Evolutionary conservation across 805 yeast species (phyloP), one percentile per base, ranked within the genome.

Genomic region (Ogataea haglerorum): DNA sequence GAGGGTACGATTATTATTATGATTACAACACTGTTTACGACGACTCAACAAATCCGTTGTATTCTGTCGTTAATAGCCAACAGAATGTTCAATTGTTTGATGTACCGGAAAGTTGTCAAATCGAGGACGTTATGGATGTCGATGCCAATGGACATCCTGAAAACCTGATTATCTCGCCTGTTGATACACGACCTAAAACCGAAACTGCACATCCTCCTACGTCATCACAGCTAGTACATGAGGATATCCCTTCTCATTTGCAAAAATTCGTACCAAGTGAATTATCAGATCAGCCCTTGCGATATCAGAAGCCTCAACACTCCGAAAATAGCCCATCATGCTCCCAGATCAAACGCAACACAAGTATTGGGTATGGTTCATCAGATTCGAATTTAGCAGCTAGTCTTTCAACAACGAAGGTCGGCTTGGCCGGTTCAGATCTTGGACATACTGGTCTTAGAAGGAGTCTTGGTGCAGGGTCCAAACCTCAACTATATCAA

Each of bases 21-120:
- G 91, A 85, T 60, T 85, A 85, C 61, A 85, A 85, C 57, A 73
- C 88, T 0, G 93, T 85, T 16, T 85, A 82, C 57, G 75, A 70
- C 32, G 76, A 73, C 49, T 68, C 68, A 4, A 75, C 75, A 3
- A 75, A 72, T 41, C 71, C 73, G 33, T 58, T 70, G 36, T 54
- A 45, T 34, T 42, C 51, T 12, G 51, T 51, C 16, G 30, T 47
- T 25, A 43, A 46, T 37, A 47, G 47, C 32, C 52, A 45, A 15
- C 42, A 46, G 12, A 51, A 60, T 36, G 61, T 63, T 30, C 47
- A 59, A 46, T 51, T 61, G 60, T 58, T 45, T 42, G 70, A 66
- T 54, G 59, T 65, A 48, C 76, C 54, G 52, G 72, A 53, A 68
- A 68, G 53, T 65, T 76, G 60, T 36, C 66, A 61, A 43, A 44